A percentile compares a stretch with the other conserved stretches of the same genome.
These are phyloP conservation scores for Solanum peruvianum DNA, from an alignment of 257 asterid species.

Conservation along the genomic window DNA sequence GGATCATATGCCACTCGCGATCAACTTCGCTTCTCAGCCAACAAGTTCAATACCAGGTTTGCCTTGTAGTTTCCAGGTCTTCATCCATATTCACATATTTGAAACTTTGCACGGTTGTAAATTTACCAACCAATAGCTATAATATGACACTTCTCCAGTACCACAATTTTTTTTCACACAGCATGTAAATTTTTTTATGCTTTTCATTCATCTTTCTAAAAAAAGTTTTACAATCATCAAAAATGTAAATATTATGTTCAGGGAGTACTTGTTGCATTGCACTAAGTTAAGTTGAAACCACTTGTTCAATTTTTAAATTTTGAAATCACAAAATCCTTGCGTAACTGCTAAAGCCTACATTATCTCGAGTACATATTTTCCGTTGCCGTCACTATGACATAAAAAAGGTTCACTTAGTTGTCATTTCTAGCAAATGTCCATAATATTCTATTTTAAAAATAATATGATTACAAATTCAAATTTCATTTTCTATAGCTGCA, in stretches of 20 bases:
- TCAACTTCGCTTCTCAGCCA: neutral
- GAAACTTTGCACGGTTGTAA: neutral
- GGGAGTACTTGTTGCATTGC: neutral
- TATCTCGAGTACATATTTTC: neutral
- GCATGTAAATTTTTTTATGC: no score
- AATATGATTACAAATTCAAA: neutral
- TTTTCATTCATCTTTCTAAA: neutral
- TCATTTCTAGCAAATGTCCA: neutral
- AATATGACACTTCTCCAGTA: neutral
- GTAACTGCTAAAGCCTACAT: neutral
- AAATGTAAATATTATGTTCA: neutral
- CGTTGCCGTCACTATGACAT: neutral
- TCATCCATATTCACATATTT: neutral
- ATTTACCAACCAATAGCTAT: neutral
- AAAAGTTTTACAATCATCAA: neutral
- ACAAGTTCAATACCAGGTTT: neutral
- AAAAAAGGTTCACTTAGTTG: neutral
- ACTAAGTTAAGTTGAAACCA: neutral
- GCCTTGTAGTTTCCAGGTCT: neutral
- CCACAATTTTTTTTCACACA: neutral
- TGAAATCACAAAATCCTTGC: no score
- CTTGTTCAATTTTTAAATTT: no score
- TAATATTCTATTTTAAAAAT: neutral
- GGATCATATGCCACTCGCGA: neutral
- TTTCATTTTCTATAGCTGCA: no score